A percentile compares a stretch with the other conserved stretches of the same genome.
Evolutionary conservation across 352 stramenopile species (phyloP).

Genomic region (Globisporangium irregulare): DNA sequence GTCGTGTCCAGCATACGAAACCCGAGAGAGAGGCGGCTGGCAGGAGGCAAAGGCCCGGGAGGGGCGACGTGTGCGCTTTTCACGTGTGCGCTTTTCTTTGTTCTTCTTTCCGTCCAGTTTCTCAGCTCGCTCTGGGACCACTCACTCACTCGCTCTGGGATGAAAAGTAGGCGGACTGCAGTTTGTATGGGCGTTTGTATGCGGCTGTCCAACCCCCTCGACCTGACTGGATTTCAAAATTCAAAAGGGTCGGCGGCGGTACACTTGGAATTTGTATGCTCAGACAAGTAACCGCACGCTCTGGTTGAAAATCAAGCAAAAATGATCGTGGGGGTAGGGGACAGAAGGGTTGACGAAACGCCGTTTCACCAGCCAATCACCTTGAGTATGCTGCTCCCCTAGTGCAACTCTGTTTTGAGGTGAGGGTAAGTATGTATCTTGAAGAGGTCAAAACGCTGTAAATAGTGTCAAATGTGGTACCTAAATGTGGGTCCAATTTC

Average conservation of each 20-base stretch:
- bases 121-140: constrained; percentile 25
- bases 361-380: background rate
- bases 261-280: constrained; percentile 32
- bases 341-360: background rate
- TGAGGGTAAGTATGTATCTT: too few species aligned
- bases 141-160: constrained; percentile 18
- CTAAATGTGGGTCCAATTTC: too few species aligned
- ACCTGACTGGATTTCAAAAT: constrained; percentile 24
- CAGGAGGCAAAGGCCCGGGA: constrained; percentile 7
- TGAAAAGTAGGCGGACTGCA: constrained; percentile 10
- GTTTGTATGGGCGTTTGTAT: constrained; percentile 30
- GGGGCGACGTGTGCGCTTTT: constrained; percentile 25
- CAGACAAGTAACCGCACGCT: constrained; percentile 1
- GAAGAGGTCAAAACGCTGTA: too few species aligned
- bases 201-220: constrained; percentile 15
- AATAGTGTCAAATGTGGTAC: too few species aligned
- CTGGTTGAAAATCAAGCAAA: background rate
- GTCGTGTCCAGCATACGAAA: constrained; percentile 5
- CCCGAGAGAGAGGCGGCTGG: background rate
- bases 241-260: constrained; percentile 21
- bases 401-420: too few species aligned
- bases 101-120: constrained; percentile 13
- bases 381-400: background rate
- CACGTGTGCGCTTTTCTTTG: constrained; percentile 21
- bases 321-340: background rate